Evolutionary conservation across 495 filamentous ascomycete species (phyloP).

Genomic region (Articulospora tetracladia): DNA sequence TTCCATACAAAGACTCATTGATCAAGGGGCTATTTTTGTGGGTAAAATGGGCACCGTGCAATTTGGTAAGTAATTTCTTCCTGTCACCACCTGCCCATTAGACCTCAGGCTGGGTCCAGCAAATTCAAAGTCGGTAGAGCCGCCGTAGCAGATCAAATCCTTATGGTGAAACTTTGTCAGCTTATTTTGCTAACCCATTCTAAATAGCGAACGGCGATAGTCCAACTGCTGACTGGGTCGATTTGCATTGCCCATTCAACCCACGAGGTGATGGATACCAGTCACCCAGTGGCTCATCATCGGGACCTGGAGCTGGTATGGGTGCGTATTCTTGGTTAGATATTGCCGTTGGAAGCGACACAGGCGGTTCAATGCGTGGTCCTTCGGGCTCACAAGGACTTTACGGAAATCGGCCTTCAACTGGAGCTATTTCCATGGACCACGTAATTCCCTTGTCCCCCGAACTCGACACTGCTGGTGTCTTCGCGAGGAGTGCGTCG

Average conservation of each 20-base stretch:
- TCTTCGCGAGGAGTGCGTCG: neutral
- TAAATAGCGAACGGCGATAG: slow-evolving; percentile 48
- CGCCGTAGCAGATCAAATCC: too few species aligned
- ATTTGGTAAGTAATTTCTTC: too few species aligned
- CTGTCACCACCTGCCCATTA: too few species aligned
- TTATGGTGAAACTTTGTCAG: too few species aligned
- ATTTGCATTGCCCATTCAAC: slow-evolving; percentile 49
- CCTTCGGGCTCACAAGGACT: slow-evolving; percentile 59
- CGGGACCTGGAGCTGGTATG: slow-evolving; percentile 40
- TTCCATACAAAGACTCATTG: slow-evolving; percentile 47
- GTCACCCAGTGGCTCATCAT: slow-evolving; percentile 36
- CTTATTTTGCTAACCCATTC: too few species aligned
- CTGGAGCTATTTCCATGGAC: slow-evolving; percentile 36
- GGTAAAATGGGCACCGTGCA: slow-evolving; percentile 54
- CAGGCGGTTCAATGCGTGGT: slow-evolving; percentile 63
- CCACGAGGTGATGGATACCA: slow-evolving; percentile 53
- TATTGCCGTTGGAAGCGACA: slow-evolving; percentile 61
- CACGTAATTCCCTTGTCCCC: slow-evolving; percentile 37
- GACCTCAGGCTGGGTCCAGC: too few species aligned
- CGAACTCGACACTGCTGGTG: neutral
- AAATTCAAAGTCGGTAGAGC: too few species aligned
- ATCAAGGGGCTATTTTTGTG: slow-evolving; percentile 52
- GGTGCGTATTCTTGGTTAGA: slow-evolving; percentile 53
- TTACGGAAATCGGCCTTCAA: slow-evolving; percentile 43
- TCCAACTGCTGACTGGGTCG: slow-evolving; percentile 22